These are phyloP conservation scores for Cryptococcus hybrid DNA, from an alignment of 1,284 basidiomycete genomes.

Conservation along the genomic window DNA sequence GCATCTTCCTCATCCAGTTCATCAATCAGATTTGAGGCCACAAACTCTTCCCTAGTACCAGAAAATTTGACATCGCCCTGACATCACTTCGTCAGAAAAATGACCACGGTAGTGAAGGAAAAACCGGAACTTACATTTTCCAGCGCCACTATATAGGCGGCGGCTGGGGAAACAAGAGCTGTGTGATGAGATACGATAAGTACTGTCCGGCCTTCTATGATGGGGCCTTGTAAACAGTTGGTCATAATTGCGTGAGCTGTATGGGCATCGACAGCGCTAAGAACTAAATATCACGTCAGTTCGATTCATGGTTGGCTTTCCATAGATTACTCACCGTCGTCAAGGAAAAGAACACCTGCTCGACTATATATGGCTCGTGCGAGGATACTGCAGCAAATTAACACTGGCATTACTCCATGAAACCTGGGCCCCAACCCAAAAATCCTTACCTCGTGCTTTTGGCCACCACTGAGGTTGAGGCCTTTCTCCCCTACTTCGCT, in stretches of 20 bases:
- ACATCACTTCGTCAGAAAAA: background rate
- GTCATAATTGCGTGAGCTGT: constrained; percentile 81
- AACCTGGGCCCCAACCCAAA: background rate
- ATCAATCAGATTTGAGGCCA: constrained; percentile 62
- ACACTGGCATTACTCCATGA: background rate
- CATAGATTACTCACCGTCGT: constrained; percentile 63
- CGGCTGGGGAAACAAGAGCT: constrained; percentile 42
- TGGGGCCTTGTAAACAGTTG: constrained; percentile 78
- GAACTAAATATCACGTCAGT: constrained; percentile 14
- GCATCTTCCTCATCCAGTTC: constrained; percentile 62
- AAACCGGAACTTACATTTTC: constrained; percentile 60
- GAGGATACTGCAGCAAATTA: constrained; percentile 60
- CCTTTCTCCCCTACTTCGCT: constrained; percentile 54
- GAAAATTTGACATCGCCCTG: constrained; percentile 67
- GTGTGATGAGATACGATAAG: constrained; percentile 84
- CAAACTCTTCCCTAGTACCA: constrained; percentile 67
- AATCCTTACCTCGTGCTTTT: constrained; percentile 73
- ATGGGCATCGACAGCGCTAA: constrained; percentile 67
- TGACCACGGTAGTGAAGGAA: no score
- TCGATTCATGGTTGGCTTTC: background rate
- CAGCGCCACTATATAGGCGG: constrained; percentile 59
- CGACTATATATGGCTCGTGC: constrained; percentile 93
- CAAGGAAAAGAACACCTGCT: constrained; percentile 78
- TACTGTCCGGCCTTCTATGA: constrained; percentile 73
- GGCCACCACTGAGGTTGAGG: constrained; percentile 87